phyloP scores from a whole-genome alignment of 2,329 filamentous ascomycete species.

The Hymenoscyphus fructigenus region DNA sequence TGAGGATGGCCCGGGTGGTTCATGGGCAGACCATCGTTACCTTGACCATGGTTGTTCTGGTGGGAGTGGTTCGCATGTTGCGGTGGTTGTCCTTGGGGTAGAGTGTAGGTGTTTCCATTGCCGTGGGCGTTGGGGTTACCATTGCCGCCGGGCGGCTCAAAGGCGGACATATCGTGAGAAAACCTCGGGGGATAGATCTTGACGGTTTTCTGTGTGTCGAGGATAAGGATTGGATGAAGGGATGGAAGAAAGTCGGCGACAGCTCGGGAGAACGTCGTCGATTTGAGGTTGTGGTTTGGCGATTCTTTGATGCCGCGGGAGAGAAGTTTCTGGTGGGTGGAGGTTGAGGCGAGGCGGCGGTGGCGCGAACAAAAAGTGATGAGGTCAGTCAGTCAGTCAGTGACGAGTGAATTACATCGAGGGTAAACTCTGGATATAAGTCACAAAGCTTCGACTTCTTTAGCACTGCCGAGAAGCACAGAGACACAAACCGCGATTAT shows the following conservation, averaged over 20 bases:
- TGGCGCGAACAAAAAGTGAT: background rate
- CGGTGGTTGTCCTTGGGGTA: background rate
- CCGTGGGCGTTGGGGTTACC: constrained; percentile 2
- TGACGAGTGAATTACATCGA: constrained; percentile 1
- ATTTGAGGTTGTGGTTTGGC: background rate
- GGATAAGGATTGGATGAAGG: constrained; percentile 6
- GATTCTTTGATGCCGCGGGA: background rate
- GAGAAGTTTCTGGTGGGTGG: background rate
- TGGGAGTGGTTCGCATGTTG: constrained; percentile 5
- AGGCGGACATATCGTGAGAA: constrained; percentile 18
- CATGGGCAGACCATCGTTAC: constrained; percentile 5
- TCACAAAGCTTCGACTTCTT: background rate
- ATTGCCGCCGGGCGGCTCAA: constrained; percentile 19
- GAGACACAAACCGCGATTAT: background rate
- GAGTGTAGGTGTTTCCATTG: background rate
- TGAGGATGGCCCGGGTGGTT: constrained; percentile 6
- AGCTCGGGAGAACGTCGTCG: constrained; percentile 22
- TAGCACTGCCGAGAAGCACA: background rate
- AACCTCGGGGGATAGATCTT: background rate
- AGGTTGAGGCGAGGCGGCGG: background rate
- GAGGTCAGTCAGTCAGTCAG: background rate
- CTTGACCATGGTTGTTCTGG: background rate
- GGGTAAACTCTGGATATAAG: constrained; percentile 15
- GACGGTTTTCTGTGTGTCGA: background rate
- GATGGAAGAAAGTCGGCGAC: constrained; percentile 21